Percentiles rank a stretch among this genome's conserved stretches.
Conservation (phyloP, 306 rosid species). For the Cyclanthera cordifolia region DNA sequence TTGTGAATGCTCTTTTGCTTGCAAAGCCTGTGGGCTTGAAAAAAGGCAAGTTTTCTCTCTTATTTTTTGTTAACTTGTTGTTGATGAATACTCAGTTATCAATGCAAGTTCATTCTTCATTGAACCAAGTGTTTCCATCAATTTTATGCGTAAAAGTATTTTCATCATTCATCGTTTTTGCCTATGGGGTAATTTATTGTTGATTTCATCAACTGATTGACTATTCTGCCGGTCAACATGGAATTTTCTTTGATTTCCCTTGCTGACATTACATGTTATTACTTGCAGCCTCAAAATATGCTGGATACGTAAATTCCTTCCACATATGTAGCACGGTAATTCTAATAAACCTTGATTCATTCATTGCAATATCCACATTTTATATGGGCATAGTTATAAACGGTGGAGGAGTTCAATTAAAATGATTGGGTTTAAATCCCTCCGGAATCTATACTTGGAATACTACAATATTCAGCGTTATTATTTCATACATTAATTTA, state of each 20-base stretch:
- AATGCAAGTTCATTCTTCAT: not conserved
- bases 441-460: not conserved
- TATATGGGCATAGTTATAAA: not conserved
- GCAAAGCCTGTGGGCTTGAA: constrained; percentile 88
- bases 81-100: not conserved
- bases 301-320: constrained; percentile 83
- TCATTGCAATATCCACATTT: not conserved
- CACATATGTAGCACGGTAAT: constrained; percentile 89
- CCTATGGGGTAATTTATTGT: not conserved
- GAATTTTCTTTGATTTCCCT: constrained; percentile 5
- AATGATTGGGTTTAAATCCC: not conserved
- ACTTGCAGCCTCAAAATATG: constrained; percentile 87
- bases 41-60: constrained; percentile 55
- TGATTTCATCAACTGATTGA: not conserved
- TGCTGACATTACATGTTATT: not conserved
- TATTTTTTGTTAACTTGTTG: not conserved
- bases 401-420: not conserved
- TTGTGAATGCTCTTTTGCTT: constrained; percentile 69
- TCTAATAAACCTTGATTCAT: not conserved
- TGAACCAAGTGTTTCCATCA: not conserved
- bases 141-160: not conserved
- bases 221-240: not conserved
- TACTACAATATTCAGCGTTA: not conserved
- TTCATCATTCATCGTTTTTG: not conserved
- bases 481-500: not conserved